Evolutionary conservation across 1,284 basidiomycete species (phyloP), one percentile per base, ranked within the genome.

Genomic region (Microbotryum intermedium): DNA sequence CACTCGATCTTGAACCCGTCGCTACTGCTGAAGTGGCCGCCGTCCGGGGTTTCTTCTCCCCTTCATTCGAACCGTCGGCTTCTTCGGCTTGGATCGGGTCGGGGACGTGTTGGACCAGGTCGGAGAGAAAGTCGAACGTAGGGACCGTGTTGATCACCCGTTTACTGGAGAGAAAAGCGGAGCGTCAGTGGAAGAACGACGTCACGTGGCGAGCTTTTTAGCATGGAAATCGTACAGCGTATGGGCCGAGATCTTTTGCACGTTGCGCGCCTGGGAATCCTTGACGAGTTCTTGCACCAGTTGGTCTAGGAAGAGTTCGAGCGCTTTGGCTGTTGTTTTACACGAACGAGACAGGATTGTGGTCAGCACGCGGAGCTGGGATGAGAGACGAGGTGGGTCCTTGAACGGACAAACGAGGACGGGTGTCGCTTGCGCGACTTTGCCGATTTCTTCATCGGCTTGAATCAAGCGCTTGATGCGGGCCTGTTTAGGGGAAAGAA

Each of bases 391-490:
- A 28, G 51, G n/a, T 25, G 6, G 39, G 39, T 49, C 29, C n/a
- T 48, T 13, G 18, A 25, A 83, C 90, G 75, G 73, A 97, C 95
- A 98, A 70, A 98, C 95, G 65, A 97, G 88, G 60, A 98, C 84
- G 0, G 95, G 95, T 6, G 94, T 97, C 18, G 91, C 93, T 72
- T 92, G 90, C 1, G 95, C 93, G 21, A 99, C 90, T 76, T 99
- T 99, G 59, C 95, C 94, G 20, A 98, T 94, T 74, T 99, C 94
- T 74, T 99, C 95, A 74, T 99, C 94, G 74, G 94, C 92, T 79
- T 98, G 94, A 90, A 98, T 98, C 64, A 98, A 97, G 79, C 93
- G 91, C 82, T 97, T 98, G 79, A 97, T 98, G 57, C 94, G 84
- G 8, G 94, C 94, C 66, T 68, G 60, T 47, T 23, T 21, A 20